Conservation (phyloP, 2,329 filamentous ascomycete species). For the Lecanicillium sp. region DNA sequence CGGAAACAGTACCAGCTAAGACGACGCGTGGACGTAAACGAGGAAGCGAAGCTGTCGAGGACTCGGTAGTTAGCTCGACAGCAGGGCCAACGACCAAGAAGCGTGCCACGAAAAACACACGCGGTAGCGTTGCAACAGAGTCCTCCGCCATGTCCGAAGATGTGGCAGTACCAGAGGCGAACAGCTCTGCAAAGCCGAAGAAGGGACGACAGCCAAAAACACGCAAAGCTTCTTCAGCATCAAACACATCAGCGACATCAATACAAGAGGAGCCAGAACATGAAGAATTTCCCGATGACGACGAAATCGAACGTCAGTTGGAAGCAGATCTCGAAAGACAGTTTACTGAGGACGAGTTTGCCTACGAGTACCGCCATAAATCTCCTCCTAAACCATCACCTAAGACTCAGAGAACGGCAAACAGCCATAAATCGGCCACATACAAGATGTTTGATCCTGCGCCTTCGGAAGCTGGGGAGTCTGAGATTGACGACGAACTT, state of each 20-base stretch:
- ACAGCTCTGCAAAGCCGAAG: slow-evolving; percentile 17
- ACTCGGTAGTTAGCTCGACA: slow-evolving; percentile 30
- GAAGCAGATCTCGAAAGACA: slow-evolving; percentile 55
- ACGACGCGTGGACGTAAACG: slow-evolving; percentile 52
- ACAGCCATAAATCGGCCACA: slow-evolving; percentile 24
- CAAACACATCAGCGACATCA: slow-evolving; percentile 40
- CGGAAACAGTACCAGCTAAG: slow-evolving; percentile 28
- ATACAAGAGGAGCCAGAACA: slow-evolving; percentile 26
- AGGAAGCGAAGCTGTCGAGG: slow-evolving; percentile 49
- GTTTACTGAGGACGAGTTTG: slow-evolving; percentile 44
- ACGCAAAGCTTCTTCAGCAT: slow-evolving; percentile 42
- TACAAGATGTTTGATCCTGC: slow-evolving; percentile 46
- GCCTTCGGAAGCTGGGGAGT: slow-evolving; percentile 36
- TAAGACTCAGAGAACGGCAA: slow-evolving; percentile 16
- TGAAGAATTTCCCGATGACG: slow-evolving; percentile 46
- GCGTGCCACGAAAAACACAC: slow-evolving; percentile 43
- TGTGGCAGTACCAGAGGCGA: slow-evolving; percentile 29
- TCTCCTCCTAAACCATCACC: slow-evolving; percentile 21
- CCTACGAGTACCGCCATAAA: slow-evolving; percentile 30
- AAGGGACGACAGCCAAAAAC: slow-evolving; percentile 29
- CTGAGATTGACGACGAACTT: slow-evolving; percentile 42
- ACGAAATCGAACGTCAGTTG: slow-evolving; percentile 57
- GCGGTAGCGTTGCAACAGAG: slow-evolving; percentile 36
- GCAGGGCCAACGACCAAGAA: slow-evolving; percentile 51
- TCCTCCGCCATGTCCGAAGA: slow-evolving; percentile 30